These are phyloP conservation scores for Paecilomyces fulvus DNA, from an alignment of 2,329 filamentous ascomycete genomes.

Conservation along the genomic window DNA sequence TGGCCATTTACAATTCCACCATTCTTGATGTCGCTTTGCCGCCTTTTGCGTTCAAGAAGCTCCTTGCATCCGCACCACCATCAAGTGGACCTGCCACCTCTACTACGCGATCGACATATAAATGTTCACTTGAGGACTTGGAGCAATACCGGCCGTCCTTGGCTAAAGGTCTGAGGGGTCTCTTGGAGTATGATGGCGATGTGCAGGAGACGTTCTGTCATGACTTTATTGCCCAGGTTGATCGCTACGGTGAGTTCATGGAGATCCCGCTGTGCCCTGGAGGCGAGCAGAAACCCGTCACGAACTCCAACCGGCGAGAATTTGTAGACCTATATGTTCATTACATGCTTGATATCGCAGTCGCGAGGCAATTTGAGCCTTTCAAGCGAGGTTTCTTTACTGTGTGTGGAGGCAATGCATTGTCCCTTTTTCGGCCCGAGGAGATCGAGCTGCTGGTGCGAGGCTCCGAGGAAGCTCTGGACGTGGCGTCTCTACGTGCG, in stretches of 20 bases:
- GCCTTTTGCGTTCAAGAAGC: slow-evolving; percentile 80
- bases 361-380: slow-evolving; percentile 77
- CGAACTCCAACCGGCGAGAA: slow-evolving; percentile 73
- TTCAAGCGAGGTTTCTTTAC: slow-evolving; percentile 93
- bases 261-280: slow-evolving; percentile 64
- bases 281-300: slow-evolving; percentile 68
- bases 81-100: slow-evolving; percentile 49
- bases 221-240: slow-evolving; percentile 69
- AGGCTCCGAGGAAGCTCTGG: slow-evolving; percentile 74
- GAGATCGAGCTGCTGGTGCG: slow-evolving; percentile 84
- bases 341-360: slow-evolving; percentile 68
- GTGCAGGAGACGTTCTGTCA: slow-evolving; percentile 72
- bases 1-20: slow-evolving; percentile 92
- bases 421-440: slow-evolving; percentile 79
- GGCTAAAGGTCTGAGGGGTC: slow-evolving; percentile 63
- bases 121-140: slow-evolving; percentile 70
- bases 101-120: slow-evolving; percentile 51
- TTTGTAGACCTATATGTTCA: slow-evolving; percentile 80
- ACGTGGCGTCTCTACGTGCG: slow-evolving; percentile 64
- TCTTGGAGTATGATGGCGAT: slow-evolving; percentile 77
- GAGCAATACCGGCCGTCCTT: slow-evolving; percentile 71
- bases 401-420: slow-evolving; percentile 78
- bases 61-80: slow-evolving; percentile 67
- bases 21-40: slow-evolving; percentile 84
- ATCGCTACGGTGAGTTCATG: slow-evolving; percentile 63